These are phyloP conservation scores for Cryptosporidium muris DNA, from an alignment of 169 alveolate species.

Conservation along the genomic window DNA sequence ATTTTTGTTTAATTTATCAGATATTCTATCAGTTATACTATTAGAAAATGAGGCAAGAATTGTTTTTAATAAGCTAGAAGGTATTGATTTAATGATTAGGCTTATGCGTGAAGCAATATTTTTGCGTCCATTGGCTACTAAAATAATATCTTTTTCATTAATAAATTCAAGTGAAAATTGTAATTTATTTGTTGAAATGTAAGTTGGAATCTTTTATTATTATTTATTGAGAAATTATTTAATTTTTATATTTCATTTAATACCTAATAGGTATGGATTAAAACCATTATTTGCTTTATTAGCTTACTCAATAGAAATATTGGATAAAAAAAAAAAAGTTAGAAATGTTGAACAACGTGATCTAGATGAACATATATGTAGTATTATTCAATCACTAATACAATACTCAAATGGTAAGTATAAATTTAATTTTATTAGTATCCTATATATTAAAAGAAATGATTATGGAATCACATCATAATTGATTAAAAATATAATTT, in stretches of 20 bases:
- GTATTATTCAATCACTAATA: slow-evolving; percentile 40
- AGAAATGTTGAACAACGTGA: slow-evolving; percentile 35
- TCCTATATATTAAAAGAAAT: not conserved
- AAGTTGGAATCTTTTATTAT: not conserved
- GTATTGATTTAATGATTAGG: slow-evolving; percentile 45
- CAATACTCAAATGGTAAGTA: slow-evolving; percentile 58
- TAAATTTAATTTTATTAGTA: not conserved
- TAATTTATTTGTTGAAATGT: slow-evolving; percentile 52
- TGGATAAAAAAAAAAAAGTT: slow-evolving; percentile 14
- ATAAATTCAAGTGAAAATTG: slow-evolving; percentile 5
- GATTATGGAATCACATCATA: not conserved
- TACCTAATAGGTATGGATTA: slow-evolving; percentile 11
- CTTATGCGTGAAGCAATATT: slow-evolving; percentile 26
- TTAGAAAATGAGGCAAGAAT: slow-evolving; percentile 16
- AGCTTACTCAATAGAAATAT: slow-evolving; percentile 8
- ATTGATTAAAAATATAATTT: not conserved
- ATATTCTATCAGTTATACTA: slow-evolving; percentile 36
- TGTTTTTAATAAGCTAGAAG: slow-evolving; percentile 19
- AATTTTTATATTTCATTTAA: not conserved
- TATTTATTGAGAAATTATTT: not conserved
- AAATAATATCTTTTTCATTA: slow-evolving; percentile 40
- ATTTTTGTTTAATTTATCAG: slow-evolving; percentile 19
- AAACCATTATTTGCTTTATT: slow-evolving; percentile 38
- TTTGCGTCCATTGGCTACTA: slow-evolving; percentile 40
- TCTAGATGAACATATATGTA: slow-evolving; percentile 56